Evolutionary conservation across 2,329 filamentous ascomycete species (phyloP), one percentile per base, ranked within the genome.

Genomic region (Claviceps pusilla): DNA sequence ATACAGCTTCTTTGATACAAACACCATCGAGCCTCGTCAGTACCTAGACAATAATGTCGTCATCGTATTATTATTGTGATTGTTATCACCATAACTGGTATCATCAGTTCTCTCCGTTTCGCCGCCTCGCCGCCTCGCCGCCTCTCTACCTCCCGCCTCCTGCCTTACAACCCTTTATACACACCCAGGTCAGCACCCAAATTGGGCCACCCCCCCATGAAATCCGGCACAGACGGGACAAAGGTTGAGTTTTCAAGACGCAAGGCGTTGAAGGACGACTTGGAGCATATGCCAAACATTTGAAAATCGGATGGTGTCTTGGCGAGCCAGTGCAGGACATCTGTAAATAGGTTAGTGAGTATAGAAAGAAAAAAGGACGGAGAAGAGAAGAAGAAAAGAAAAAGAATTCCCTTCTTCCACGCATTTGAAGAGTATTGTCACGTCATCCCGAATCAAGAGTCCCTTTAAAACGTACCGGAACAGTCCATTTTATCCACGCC

Each of bases 281-380:
- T 53, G 45, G 52, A 53, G 46, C 52, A 53, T 6, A 53, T 24
- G 7, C 52, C 52, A 35, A 48, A 53, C 46, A 53, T 48, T 11
- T 53, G 52, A 14, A 48, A n/a, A 24, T 53, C 45, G 31, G 46
- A 49, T 19, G 52, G 52, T 37, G 39, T 19, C 52, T 43, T 53
- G 33, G 46, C 41, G 28, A 53, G 33, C 46, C 46, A 53, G 35
- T 53, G 52, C 52, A 53, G 49, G 35, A 53, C 37, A 43, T 53
- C 52, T 53, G 35, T 29, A 24, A 3, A 46, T 12, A 10, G 24
- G 46, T 14, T 46, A 14, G 43, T 46, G 19, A 11, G 43, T 28
- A 24, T 3, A 24, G 24, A 24, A 24, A 24, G 24, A 24, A 24
- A 24, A 24, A 3, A 2, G 24, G 24, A 24, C 2, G 3, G 24